Evolutionary conservation across 306 rosid genomes (phyloP).

Genomic region (Senna siamea): DNA sequence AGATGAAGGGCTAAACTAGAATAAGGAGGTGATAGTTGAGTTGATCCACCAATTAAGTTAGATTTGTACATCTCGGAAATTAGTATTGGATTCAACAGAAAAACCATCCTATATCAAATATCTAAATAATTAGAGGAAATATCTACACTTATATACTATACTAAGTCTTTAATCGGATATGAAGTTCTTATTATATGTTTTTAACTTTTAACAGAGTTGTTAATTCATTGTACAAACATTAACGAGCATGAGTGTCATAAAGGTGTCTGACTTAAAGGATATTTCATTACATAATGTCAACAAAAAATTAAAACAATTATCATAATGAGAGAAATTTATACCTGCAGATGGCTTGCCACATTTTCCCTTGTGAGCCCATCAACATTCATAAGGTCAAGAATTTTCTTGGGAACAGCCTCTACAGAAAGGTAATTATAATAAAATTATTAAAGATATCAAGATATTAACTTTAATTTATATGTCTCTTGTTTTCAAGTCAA

Average conservation of each 20-base stretch:
- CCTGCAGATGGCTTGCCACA: constrained; percentile 97
- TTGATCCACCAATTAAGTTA: too few relatives aligned
- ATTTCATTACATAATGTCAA: neutral
- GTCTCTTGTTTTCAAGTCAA: constrained; percentile 12
- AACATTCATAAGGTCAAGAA: constrained; percentile 82
- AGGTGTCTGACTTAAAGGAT: neutral
- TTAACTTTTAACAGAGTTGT: too few relatives aligned
- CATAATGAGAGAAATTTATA: constrained; percentile 7
- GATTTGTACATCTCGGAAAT: neutral
- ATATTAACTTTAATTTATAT: neutral
- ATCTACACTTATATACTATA: neutral
- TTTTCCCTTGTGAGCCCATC: constrained; percentile 91
- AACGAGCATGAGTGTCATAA: neutral
- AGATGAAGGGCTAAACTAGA: too few relatives aligned
- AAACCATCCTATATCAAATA: neutral
- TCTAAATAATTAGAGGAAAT: neutral
- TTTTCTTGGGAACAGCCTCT: constrained; percentile 90
- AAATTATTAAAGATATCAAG: neutral
- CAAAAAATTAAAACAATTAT: neutral
- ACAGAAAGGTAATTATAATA: constrained; percentile 35
- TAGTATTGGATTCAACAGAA: neutral
- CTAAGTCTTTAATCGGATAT: neutral
- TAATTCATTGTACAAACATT: too few relatives aligned
- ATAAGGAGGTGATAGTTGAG: too few relatives aligned
- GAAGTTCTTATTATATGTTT: neutral